Percentiles rank a stretch among this genome's conserved stretches.
These are phyloP conservation scores for Basidioascus undulatus DNA, from an alignment of 768 basidiomycete genomes.

Conservation along the genomic window DNA sequence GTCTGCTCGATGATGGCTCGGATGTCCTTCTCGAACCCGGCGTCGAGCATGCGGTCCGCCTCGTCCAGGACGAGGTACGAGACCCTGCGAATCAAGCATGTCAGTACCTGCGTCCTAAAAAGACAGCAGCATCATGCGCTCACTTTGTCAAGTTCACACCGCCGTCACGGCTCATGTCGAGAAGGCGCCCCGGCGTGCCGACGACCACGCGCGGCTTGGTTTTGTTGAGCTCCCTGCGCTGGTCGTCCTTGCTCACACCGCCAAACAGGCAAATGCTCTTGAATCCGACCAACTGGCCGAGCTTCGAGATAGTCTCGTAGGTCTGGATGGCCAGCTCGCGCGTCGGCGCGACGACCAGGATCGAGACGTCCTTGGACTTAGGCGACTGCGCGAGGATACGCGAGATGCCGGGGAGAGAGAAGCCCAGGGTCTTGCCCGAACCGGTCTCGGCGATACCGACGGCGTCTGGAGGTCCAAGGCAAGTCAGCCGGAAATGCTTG, in stretches of 20 bases:
- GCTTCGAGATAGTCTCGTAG: conserved; percentile 48
- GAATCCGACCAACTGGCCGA: conserved; percentile 47
- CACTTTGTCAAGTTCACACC: conserved; percentile 55
- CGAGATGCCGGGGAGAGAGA: conserved; percentile 72
- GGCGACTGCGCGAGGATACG: conserved; percentile 19
- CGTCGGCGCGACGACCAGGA: conserved; percentile 76
- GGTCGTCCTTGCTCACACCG: conserved; percentile 73
- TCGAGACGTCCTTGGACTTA: conserved; percentile 18
- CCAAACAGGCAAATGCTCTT: conserved; percentile 75
- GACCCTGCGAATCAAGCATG: conserved; percentile 28
- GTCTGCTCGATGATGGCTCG: conserved; percentile 54
- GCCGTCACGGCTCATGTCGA: conserved; percentile 77
- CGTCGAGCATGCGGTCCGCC: conserved; percentile 94
- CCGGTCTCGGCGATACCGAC: conserved; percentile 95
- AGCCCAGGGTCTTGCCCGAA: conserved; percentile 76
- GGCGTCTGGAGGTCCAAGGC: conserved; percentile 30
- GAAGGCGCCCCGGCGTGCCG: conserved; percentile 78
- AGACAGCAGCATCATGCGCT: conserved; percentile 19
- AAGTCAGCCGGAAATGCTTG: conserved; percentile 7
- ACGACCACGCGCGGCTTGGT: conserved; percentile 49
- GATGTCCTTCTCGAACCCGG: conserved; percentile 96
- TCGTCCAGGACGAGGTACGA: conserved; percentile 86
- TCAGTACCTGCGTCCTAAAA: background rate
- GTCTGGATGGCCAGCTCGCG: conserved; percentile 92
- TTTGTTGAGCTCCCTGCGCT: conserved; percentile 40